Evolutionary conservation across 1,284 basidiomycete genomes (phyloP).

Genomic region (Singerocomus rubriflavus): DNA sequence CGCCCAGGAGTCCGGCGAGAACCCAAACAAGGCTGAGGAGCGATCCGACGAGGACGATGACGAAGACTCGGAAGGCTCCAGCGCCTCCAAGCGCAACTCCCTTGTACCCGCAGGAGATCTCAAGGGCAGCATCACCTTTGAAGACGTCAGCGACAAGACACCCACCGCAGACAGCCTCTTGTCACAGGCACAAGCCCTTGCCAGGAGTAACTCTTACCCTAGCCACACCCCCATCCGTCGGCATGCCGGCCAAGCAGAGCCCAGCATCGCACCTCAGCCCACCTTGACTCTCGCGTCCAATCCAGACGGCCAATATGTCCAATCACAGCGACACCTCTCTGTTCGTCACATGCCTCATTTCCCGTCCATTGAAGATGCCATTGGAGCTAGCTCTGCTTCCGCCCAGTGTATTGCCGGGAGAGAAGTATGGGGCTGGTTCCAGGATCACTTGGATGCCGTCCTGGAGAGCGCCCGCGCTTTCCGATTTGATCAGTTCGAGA

Average conservation of each 20-base stretch:
- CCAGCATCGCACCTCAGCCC: conserved; percentile 47
- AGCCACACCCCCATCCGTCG: conserved; percentile 72
- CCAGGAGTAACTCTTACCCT: conserved; percentile 56
- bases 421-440: conserved; percentile 85
- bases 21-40: conserved; percentile 53
- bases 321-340: conserved; percentile 50
- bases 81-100: conserved; percentile 71
- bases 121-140: conserved; percentile 54
- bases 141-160: conserved; percentile 75
- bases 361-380: conserved; percentile 80
- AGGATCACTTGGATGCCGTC: conserved; percentile 76
- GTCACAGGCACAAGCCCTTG: conserved; percentile 64
- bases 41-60: conserved; percentile 81
- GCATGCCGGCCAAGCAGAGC: conserved; percentile 55
- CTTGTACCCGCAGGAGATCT: conserved; percentile 61
- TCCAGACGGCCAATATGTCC: conserved; percentile 41
- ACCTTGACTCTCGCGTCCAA: conserved; percentile 51
- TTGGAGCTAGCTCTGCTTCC: conserved; percentile 68
- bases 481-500: conserved; percentile 84
- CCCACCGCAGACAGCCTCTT: conserved; percentile 75
- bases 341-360: conserved; percentile 76
- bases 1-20: conserved; percentile 60
- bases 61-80: conserved; percentile 72
- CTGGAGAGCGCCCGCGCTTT: conserved; percentile 73
- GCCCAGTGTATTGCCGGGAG: conserved; percentile 72